A percentile compares a stretch with the other conserved stretches of the same genome.
These are phyloP conservation scores for Talaromyces verruculosus DNA, from an alignment of 2,329 filamentous ascomycete species.

Conservation along the genomic window DNA sequence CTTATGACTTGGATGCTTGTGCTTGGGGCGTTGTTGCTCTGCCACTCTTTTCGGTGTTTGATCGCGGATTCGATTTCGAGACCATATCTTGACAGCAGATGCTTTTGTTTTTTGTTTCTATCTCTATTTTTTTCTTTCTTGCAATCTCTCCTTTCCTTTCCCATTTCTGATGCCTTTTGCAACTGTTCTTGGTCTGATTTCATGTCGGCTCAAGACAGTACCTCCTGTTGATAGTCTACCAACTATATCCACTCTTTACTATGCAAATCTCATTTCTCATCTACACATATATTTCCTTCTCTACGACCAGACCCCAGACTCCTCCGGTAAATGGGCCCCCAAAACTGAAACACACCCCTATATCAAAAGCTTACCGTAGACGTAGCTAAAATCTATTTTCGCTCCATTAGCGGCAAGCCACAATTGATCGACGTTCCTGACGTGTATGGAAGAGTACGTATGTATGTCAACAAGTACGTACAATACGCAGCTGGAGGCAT, in stretches of 20 bases:
- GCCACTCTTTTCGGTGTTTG: slow-evolving; percentile 13
- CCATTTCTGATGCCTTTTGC: slow-evolving; percentile 13
- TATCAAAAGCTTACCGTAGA: neutral
- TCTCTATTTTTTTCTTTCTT: neutral
- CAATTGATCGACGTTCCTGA: slow-evolving; percentile 16
- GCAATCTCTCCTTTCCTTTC: slow-evolving; percentile 14
- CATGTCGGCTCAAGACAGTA: neutral
- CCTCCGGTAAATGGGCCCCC: neutral
- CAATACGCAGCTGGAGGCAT: slow-evolving; percentile 10
- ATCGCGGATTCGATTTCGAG: slow-evolving; percentile 11
- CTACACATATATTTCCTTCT: too few relatives aligned
- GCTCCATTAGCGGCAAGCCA: slow-evolving; percentile 15
- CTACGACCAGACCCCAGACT: neutral
- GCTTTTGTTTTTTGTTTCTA: neutral
- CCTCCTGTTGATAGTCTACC: slow-evolving; percentile 20
- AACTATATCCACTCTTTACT: slow-evolving; percentile 24
- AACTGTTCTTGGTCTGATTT: slow-evolving; percentile 20
- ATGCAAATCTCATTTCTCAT: slow-evolving; percentile 23
- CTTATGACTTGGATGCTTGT: slow-evolving; percentile 15
- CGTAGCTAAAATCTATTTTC: slow-evolving; percentile 10
- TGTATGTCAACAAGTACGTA: slow-evolving; percentile 13
- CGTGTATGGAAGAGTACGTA: neutral
- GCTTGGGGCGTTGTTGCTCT: slow-evolving; percentile 7
- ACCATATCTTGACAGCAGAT: slow-evolving; percentile 8
- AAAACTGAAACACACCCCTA: slow-evolving; percentile 1